These are phyloP conservation scores for Eucalyptus marginata DNA, from an alignment of 345 rosid species.

Conservation along the genomic window DNA sequence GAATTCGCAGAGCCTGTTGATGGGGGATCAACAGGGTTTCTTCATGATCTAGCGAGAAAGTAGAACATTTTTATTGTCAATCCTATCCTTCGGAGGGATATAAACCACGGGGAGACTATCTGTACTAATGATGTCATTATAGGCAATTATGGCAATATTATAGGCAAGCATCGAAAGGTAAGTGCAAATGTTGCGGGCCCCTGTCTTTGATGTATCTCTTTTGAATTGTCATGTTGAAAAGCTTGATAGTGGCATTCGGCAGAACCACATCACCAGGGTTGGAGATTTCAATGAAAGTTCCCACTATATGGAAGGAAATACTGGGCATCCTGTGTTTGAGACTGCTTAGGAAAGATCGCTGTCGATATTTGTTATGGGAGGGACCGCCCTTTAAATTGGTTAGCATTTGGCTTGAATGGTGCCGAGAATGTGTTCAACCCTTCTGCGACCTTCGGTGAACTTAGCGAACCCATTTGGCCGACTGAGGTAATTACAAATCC, in stretches of 20 bases:
- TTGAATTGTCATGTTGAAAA: not conserved
- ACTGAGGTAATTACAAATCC: constrained; percentile 41
- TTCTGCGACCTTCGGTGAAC: constrained; percentile 91
- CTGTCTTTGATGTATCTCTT: not conserved
- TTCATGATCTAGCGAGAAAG: constrained; percentile 59
- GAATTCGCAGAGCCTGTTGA: constrained; percentile 90
- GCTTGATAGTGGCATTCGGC: constrained; percentile 1
- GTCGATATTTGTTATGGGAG: constrained; percentile 87
- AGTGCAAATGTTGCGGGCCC: not conserved
- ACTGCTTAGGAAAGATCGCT: constrained; percentile 78
- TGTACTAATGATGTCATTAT: constrained; percentile 86
- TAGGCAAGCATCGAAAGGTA: constrained; percentile 95
- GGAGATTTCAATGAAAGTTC: constrained; percentile 98
- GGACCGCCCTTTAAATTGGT: constrained; percentile 93
- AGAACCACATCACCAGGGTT: constrained; percentile 94
- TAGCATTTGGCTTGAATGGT: constrained; percentile 92
- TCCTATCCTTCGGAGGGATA: constrained; percentile 86
- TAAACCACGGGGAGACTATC: constrained; percentile 75
- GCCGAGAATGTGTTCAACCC: constrained; percentile 98
- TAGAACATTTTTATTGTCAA: constrained; percentile 76
- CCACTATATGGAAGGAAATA: constrained; percentile 95
- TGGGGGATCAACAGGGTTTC: constrained; percentile 76
- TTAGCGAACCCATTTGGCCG: constrained; percentile 99
- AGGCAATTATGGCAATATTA: constrained; percentile 75
- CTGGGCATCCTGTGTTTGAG: constrained; percentile 93